These are phyloP conservation scores for Pseudomassariella vexata DNA, from an alignment of 2,329 filamentous ascomycete genomes.

Conservation along the genomic window DNA sequence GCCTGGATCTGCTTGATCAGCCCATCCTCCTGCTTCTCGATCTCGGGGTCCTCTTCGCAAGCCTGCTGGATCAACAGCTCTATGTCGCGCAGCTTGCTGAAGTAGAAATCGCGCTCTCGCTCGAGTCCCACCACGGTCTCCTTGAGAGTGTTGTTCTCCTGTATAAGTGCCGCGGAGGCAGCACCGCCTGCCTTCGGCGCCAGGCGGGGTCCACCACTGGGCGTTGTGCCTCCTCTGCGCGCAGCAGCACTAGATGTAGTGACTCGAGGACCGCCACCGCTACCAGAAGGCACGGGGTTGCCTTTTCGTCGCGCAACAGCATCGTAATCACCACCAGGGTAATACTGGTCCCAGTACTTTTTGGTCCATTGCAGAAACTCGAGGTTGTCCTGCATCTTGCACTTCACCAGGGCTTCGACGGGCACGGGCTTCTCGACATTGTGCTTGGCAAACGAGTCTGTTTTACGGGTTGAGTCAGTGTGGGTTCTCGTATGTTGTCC, in stretches of 20 bases:
- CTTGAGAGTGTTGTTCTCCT: slow-evolving; percentile 85
- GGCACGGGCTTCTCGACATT: slow-evolving; percentile 84
- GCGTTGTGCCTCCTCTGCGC: slow-evolving; percentile 53
- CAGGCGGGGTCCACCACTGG: slow-evolving; percentile 49
- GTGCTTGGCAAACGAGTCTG: slow-evolving; percentile 81
- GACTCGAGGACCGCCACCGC: slow-evolving; percentile 41
- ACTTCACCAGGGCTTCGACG: slow-evolving; percentile 85
- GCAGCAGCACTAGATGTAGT: slow-evolving; percentile 45
- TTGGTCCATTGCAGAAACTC: slow-evolving; percentile 98
- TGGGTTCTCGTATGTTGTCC: slow-evolving; percentile 4
- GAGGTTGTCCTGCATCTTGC: slow-evolving; percentile 99
- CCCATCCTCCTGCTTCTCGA: slow-evolving; percentile 90
- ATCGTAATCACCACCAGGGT: slow-evolving; percentile 95
- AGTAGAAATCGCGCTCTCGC: slow-evolving; percentile 97
- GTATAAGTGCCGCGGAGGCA: slow-evolving; percentile 66
- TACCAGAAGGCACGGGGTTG: slow-evolving; percentile 50
- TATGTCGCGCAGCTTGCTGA: slow-evolving; percentile 96
- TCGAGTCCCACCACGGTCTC: slow-evolving; percentile 93
- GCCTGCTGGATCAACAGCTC: slow-evolving; percentile 91
- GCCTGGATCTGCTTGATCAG: slow-evolving; percentile 93
- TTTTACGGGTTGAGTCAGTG: too few species aligned
- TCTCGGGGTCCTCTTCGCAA: slow-evolving; percentile 83
- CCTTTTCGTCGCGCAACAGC: slow-evolving; percentile 80
- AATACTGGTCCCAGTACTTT: slow-evolving; percentile 96
- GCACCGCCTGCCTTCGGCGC: slow-evolving; percentile 39